A percentile compares a stretch with the other conserved stretches of the same genome.
Conservation (phyloP, 129 eudicot species). For the Ambrosia artemisiifolia region DNA sequence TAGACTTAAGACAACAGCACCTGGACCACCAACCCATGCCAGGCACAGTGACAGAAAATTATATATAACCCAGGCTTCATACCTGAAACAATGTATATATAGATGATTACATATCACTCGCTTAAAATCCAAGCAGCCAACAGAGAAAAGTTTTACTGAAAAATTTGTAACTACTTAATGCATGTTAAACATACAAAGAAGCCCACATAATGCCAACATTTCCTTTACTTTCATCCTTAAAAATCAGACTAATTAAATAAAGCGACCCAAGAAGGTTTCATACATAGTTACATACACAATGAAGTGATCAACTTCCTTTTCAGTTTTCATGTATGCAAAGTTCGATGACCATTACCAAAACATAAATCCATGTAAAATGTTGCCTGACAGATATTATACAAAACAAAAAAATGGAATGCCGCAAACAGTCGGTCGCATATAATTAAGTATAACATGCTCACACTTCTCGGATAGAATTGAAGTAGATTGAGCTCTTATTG, state of each 20-base stretch:
- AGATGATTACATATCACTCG: background rate
- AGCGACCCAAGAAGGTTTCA: conserved; percentile 4
- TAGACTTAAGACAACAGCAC: conserved; percentile 77
- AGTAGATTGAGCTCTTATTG: conserved; percentile 63
- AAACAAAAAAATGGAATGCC: conserved; percentile 8
- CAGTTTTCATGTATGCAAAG: conserved; percentile 1
- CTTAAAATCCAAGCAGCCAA: background rate
- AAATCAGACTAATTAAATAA: background rate
- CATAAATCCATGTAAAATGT: conserved; percentile 7
- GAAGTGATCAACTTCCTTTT: conserved; percentile 13
- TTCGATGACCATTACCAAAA: background rate
- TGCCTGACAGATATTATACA: background rate
- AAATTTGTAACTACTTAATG: background rate
- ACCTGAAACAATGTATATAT: conserved; percentile 41
- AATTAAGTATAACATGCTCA: conserved; percentile 37
- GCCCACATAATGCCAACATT: background rate
- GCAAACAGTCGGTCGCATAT: conserved; percentile 6
- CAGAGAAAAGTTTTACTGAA: background rate
- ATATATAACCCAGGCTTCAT: conserved; percentile 97
- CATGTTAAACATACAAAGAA: background rate
- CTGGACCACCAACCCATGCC: conserved; percentile 98
- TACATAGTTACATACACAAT: background rate
- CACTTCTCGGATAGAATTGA: conserved; percentile 84
- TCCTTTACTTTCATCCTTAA: conserved; percentile 16
- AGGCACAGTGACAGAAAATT: conserved; percentile 83